These are phyloP conservation scores for Mikania micrantha DNA, from an alignment of 129 eudicot genomes.

Conservation along the genomic window DNA sequence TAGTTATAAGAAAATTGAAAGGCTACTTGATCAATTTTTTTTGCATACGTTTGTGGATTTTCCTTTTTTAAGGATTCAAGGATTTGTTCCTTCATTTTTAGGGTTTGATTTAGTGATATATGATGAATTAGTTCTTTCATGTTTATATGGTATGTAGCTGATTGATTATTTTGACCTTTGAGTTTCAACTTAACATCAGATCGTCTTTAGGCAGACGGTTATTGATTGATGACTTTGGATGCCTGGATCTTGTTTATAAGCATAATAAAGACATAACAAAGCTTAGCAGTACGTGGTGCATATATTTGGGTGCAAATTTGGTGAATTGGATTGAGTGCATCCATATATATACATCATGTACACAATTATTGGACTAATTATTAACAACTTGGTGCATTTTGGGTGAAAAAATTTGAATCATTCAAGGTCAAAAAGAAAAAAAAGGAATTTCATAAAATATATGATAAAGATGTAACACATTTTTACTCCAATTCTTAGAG, in stretches of 20 bases:
- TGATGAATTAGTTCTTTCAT: constrained; percentile 5
- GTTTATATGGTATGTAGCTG: background rate
- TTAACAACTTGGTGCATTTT: constrained; percentile 2
- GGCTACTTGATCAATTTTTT: background rate
- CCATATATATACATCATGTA: constrained; percentile 1
- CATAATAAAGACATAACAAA: constrained; percentile 5
- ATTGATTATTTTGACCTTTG: constrained; percentile 1
- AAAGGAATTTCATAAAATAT: background rate
- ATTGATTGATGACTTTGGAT: background rate
- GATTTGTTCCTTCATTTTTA: background rate
- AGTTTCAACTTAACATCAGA: constrained; percentile 7
- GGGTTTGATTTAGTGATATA: constrained; percentile 9
- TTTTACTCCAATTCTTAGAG: background rate
- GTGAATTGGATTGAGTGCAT: constrained; percentile 10
- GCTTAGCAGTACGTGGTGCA: constrained; percentile 5
- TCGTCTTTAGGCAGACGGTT: background rate
- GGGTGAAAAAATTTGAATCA: background rate
- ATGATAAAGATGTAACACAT: too few species aligned
- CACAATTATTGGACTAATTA: background rate
- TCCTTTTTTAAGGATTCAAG: background rate
- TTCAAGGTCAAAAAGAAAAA: background rate
- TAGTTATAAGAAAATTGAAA: background rate
- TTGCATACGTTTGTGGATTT: background rate
- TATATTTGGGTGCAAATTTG: background rate
- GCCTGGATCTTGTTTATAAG: background rate